Conservation (phyloP, 208 protist species). For the Acanthamoeba rhysodes region DNA sequence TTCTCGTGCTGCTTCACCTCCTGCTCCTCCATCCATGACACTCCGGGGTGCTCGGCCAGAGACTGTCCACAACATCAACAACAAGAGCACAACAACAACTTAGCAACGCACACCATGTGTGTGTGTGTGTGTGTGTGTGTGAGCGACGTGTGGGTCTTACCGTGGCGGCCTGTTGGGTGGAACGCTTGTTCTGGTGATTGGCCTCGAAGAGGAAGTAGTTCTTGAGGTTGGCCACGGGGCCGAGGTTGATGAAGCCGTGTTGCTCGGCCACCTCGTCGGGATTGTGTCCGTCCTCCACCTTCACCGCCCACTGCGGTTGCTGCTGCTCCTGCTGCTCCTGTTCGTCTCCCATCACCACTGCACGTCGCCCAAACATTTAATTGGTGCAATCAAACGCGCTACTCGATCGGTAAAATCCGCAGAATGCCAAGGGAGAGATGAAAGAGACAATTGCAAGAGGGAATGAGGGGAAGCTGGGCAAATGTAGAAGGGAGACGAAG, state of each 20-base stretch:
- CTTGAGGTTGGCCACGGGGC: slow-evolving; percentile 46
- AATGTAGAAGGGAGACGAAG: too few relatives aligned
- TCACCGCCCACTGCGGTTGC: slow-evolving; percentile 19
- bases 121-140: too few relatives aligned
- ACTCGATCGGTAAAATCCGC: not conserved
- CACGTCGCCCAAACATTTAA: not conserved
- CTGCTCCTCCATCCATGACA: slow-evolving; percentile 49
- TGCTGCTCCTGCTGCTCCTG: not conserved
- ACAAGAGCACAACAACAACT: not conserved
- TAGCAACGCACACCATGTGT: too few relatives aligned
- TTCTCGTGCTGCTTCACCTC: not conserved
- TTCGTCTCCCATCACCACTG: not conserved
- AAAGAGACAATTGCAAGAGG: too few relatives aligned
- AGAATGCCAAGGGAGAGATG: too few relatives aligned
- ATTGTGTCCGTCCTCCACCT: slow-evolving; percentile 19
- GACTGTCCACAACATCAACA: not conserved
- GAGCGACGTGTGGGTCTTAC: not conserved
- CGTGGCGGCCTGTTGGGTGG: not conserved
- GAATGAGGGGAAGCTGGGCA: too few relatives aligned
- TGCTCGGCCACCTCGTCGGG: not conserved
- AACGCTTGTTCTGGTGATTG: not conserved
- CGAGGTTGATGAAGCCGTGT: slow-evolving; percentile 41
- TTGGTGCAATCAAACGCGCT: not conserved
- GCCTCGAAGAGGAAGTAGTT: slow-evolving; percentile 50
- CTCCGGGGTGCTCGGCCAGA: not conserved